Base-by-base conservation (phyloP, 495 filamentous ascomycete species). In the Podospora comata region DNA sequence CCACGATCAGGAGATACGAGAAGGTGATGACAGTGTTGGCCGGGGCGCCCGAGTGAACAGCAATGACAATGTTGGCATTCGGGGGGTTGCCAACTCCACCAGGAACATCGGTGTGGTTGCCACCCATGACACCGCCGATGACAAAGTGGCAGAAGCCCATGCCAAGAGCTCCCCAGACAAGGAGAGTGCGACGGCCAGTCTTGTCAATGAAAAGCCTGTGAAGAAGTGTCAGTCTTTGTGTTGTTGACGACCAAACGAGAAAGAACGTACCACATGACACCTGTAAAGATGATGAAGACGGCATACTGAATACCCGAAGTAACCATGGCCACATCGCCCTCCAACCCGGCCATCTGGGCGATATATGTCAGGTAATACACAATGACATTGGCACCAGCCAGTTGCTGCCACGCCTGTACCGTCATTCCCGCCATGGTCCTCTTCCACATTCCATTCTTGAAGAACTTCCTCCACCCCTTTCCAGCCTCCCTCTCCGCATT, bases 301-400 rank as follows among this genome's bases (percentile, higher is more conserved):
- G 90, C 90, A 74, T 92, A 92, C 74, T 92, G 90, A 60, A 92
- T 85, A 15, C 86, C 86, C 0, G 89, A 90, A 0, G 87, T 89
- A 70, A 89, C 85, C 55, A 92, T 80, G 64, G 86, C 87, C 61
- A 88, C 81, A 76, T 92, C 86, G 39, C 89, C 89, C 11, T 79
- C 78, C 4, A 89, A 79, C 62, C 84, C 80, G 0, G 87, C 86
- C 89, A 92, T 92, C 60, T 86, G 71, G 69, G 91, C 91, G 59
- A 92, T 86, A 72, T 91, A 90, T 3, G 88, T 88, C 9, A 91
- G 85, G 66, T 92, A 91, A 78, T 91, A 90, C 67, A 88, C 88
- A 64, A 88, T 87, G 28, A 88, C 86, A 70, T 91, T 91, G 1
- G 86, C 88, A 5, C 91, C 91, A 6, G 82, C 80, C 26, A 92